Evolutionary conservation across 345 rosid genomes (phyloP), one percentile per base, ranked within the genome.

Genomic region (Salix koriyanagi): DNA sequence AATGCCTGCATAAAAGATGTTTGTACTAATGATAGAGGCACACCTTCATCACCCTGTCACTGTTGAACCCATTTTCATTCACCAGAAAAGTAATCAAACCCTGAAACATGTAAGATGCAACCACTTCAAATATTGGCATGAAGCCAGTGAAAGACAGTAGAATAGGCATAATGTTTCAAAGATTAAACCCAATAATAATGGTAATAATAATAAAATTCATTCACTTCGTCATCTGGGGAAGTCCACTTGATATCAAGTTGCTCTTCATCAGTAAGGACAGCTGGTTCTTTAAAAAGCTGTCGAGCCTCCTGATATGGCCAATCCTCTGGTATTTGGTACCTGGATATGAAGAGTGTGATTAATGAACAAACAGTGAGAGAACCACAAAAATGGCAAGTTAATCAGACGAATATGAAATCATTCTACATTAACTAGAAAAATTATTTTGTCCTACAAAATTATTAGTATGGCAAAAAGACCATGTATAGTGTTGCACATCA

Each of bases 231-330:
- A 85, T 93, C 97, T 39, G 98, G 97, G 78, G 94, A 74, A 50
- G 80, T 82, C 97, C 98, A 93, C 85, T 92, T 92, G 64, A 96
- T 71, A 75, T 93, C 97, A 70, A 85, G 85, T 79, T 91, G 89
- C 76, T 90, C 92, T 71, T 82, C 90, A 41, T 86, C 88, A 6
- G 81, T 79, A 82, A 85, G 71, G 61, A 93, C 95, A 79, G 81
- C 73, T 41, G 98, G 99, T 76, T 96, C 96, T 79, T 91, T 92
- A 62, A 96, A 96, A 73, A 96, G 91, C 69, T 30, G 67, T 2
- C 91, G 89, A 71, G 97, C 99, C 86, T 90, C 94, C 78, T 85
- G 84, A 85, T 92, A 93, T 56, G 97, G 98, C 98, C 97, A 96
- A 69, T 86, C 89, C 72, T 87, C 97, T 2, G 97, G 91, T 85